phyloP scores from a whole-genome alignment of 2,329 filamentous ascomycete species.

The Fusarium ambrosium region DNA sequence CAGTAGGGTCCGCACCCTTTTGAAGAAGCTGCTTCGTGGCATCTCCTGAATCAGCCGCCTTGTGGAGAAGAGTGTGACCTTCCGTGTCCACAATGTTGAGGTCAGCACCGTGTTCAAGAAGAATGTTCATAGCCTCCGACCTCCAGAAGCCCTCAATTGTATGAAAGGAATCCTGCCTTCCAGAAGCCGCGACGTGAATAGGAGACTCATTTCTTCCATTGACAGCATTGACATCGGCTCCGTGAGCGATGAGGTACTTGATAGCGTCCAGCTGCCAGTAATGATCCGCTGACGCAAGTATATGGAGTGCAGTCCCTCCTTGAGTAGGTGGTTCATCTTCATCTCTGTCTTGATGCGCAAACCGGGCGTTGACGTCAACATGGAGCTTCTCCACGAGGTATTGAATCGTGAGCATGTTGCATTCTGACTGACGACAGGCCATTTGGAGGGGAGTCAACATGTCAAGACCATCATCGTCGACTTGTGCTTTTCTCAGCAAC shows the following conservation, averaged over 20 bases:
- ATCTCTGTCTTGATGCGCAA: not conserved
- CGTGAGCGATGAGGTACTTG: slow-evolving; percentile 24
- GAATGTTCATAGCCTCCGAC: slow-evolving; percentile 12
- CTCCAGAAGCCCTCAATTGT: slow-evolving; percentile 15
- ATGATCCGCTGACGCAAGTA: slow-evolving; percentile 25
- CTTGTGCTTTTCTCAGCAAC: not conserved
- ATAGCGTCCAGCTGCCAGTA: slow-evolving; percentile 39
- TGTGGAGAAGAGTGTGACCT: slow-evolving; percentile 17
- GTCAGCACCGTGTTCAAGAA: slow-evolving; percentile 38
- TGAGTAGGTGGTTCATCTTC: not conserved
- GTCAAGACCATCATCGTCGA: accelerated
- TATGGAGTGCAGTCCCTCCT: slow-evolving; percentile 34
- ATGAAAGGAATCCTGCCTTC: not conserved
- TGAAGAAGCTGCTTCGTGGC: slow-evolving; percentile 19
- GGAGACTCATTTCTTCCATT: slow-evolving; percentile 19
- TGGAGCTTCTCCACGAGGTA: slow-evolving; percentile 29
- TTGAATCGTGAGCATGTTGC: slow-evolving; percentile 31
- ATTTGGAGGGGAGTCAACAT: slow-evolving; percentile 9
- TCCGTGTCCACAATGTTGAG: slow-evolving; percentile 18
- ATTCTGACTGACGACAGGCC: slow-evolving; percentile 12
- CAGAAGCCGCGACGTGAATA: slow-evolving; percentile 29
- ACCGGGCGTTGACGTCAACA: slow-evolving; percentile 28
- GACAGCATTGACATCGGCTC: slow-evolving; percentile 20
- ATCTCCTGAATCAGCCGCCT: slow-evolving; percentile 14
- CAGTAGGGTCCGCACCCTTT: slow-evolving; percentile 14